Evolutionary conservation across 306 rosid species (phyloP), one percentile per base, ranked within the genome.

Genomic region (Castanea sativa): DNA sequence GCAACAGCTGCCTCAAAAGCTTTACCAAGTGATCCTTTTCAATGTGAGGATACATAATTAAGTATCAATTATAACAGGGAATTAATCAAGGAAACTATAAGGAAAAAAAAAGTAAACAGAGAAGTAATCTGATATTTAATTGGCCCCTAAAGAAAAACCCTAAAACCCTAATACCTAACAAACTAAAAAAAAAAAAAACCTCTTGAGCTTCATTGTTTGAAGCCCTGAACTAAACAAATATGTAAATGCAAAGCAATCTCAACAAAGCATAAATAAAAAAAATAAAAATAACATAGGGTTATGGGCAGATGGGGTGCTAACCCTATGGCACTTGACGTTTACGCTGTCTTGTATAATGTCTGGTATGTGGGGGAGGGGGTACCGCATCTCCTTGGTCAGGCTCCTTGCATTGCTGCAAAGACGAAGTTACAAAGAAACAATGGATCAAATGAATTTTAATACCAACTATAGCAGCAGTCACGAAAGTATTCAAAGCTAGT

Each of bases 1-100:
- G 80, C 58, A 96, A 70, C 89, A 95, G 85, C 79, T 96, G 98
- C 88, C 89, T 96, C 90, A 96, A 87, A 85, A 96, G 97, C 87
- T 91, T 93, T 87, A 91, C 83, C 88, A 96, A 83, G 87, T 96
- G 99, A 78, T 96, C 94, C 86, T 89, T 88, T 80, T 89, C 91
- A 78, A 95, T 79, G 79, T 95, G 97, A 61, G 98, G 91, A 83
- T 84, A 95, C 97, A 98, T 95, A 83, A 11, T 77, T 56, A 79
- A 79, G 53, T 69, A 73, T 80, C 68, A 78, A 84, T 69, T 67
- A 70, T 14, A 35, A 59, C 56, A 68, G 25, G 35, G 73, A 74
- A 76, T 85, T 63, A 87, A 77, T 35, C 52, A 52, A 81, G 71
- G 77, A 25, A 33, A 49, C 78, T 73, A 49, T 64, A 74, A 35